phyloP scores from a whole-genome alignment of 495 filamentous ascomycete species.

The Chlorociboria aeruginascens region DNA sequence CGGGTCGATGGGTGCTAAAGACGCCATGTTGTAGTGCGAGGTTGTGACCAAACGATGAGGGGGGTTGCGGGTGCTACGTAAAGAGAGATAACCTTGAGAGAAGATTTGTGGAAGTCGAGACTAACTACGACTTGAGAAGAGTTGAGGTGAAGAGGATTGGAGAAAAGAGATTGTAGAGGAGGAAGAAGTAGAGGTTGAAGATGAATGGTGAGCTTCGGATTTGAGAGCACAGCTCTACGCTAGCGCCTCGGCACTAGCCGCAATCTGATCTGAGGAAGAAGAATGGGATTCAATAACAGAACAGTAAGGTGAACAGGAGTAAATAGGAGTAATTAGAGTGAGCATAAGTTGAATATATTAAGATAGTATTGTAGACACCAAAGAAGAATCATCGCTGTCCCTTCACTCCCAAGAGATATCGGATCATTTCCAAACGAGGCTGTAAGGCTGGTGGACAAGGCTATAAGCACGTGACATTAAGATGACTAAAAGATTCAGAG shows the following conservation, averaged over 20 bases:
- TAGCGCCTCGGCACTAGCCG: background rate
- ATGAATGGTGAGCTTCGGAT: background rate
- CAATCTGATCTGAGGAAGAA: background rate
- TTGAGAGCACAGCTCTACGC: background rate
- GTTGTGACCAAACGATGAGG: background rate
- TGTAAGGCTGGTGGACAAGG: background rate
- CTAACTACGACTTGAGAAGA: background rate
- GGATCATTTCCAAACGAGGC: background rate
- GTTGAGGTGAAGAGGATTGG: background rate
- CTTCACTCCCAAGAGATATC: too few species aligned
- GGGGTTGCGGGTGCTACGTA: background rate
- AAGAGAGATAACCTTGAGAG: background rate
- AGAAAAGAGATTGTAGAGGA: background rate
- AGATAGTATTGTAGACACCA: too few species aligned
- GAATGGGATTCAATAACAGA: background rate
- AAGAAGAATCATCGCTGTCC: too few species aligned
- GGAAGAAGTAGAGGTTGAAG: too few species aligned
- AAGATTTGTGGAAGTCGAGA: background rate
- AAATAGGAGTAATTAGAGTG: background rate
- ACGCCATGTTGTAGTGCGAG: slow-evolving; percentile 4
- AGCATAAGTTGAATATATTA: background rate
- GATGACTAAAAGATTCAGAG: background rate
- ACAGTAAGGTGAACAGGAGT: background rate
- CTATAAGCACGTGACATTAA: background rate
- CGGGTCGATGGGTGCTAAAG: slow-evolving; percentile 39